Evolutionary conservation across 2,329 filamentous ascomycete species (phyloP).

Genomic region (Diplodia scrobiculata): DNA sequence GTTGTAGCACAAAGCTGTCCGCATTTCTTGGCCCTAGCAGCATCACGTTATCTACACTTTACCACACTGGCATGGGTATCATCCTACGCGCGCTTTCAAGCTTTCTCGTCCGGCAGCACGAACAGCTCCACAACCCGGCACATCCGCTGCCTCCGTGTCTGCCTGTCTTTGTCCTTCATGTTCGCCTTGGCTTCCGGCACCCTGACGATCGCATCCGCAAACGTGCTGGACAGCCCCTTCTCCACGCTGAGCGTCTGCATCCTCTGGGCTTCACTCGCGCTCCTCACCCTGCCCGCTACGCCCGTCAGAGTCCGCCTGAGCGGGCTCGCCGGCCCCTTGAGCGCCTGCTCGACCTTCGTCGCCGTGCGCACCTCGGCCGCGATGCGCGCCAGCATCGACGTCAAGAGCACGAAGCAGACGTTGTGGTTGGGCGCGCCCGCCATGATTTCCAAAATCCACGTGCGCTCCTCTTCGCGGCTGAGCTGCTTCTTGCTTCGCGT

Average conservation of each 20-base stretch:
- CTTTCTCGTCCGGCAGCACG: slow-evolving; percentile 41
- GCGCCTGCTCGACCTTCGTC: slow-evolving; percentile 41
- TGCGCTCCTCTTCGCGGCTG: slow-evolving; percentile 59
- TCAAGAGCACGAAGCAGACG: slow-evolving; percentile 85
- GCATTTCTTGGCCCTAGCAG: not conserved
- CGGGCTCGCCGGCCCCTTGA: slow-evolving; percentile 14
- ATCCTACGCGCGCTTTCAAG: not conserved
- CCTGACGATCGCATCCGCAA: slow-evolving; percentile 66
- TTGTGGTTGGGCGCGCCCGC: slow-evolving; percentile 71
- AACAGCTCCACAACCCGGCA: slow-evolving; percentile 71
- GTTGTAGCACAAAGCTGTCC: not conserved
- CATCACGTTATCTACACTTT: not conserved
- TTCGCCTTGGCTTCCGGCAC: slow-evolving; percentile 36
- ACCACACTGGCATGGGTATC: slow-evolving; percentile 13
- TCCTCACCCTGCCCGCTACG: slow-evolving; percentile 37
- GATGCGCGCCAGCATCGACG: slow-evolving; percentile 69
- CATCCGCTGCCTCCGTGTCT: slow-evolving; percentile 64
- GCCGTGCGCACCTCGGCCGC: slow-evolving; percentile 57
- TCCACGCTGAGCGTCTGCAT: slow-evolving; percentile 52
- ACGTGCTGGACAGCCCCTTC: slow-evolving; percentile 64
- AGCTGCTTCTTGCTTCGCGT: slow-evolving; percentile 48
- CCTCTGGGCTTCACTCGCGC: slow-evolving; percentile 51
- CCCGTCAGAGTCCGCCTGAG: slow-evolving; percentile 29
- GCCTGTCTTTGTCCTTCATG: slow-evolving; percentile 61
- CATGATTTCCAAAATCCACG: slow-evolving; percentile 71